phyloP scores from a whole-genome alignment of 257 asterid species.

The Datura wrightii region DNA sequence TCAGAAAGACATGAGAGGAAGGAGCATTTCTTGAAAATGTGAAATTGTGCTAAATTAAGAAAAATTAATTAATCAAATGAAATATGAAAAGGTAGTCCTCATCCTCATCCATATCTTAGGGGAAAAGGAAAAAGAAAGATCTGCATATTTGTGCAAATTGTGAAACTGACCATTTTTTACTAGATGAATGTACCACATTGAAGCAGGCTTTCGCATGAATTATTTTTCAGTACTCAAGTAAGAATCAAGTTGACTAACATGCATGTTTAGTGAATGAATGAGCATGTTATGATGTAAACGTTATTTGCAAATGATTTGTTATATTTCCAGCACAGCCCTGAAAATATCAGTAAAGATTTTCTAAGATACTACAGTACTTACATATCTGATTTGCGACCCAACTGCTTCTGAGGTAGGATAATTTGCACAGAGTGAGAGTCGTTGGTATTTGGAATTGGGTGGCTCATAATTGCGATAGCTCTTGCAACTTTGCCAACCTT shows the following conservation, averaged over 20 bases:
- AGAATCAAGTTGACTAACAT: conserved; percentile 1
- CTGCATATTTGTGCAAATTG: conserved; percentile 6
- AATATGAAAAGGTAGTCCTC: neutral
- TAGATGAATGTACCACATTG: neutral
- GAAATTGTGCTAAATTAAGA: neutral
- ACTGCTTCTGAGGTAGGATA: conserved; percentile 94
- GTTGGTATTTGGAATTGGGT: conserved; percentile 87
- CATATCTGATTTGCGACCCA: conserved; percentile 94
- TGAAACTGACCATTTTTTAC: neutral
- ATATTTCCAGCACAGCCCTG: conserved; percentile 7
- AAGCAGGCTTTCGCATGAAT: neutral
- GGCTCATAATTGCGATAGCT: conserved; percentile 96
- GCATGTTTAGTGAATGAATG: neutral
- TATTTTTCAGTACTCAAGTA: neutral
- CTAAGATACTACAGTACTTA: conserved; percentile 41
- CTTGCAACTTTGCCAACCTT: conserved; percentile 92
- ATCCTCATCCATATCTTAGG: neutral
- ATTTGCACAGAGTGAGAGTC: conserved; percentile 90
- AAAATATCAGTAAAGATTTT: neutral
- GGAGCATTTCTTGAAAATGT: neutral
- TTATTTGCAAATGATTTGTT: neutral
- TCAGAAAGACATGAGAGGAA: neutral
- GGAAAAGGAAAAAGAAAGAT: neutral
- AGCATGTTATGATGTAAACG: neutral
- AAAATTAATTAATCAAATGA: neutral